phyloP scores from a whole-genome alignment of 2,329 filamentous ascomycete genomes.

The Phialophora expanda region DNA sequence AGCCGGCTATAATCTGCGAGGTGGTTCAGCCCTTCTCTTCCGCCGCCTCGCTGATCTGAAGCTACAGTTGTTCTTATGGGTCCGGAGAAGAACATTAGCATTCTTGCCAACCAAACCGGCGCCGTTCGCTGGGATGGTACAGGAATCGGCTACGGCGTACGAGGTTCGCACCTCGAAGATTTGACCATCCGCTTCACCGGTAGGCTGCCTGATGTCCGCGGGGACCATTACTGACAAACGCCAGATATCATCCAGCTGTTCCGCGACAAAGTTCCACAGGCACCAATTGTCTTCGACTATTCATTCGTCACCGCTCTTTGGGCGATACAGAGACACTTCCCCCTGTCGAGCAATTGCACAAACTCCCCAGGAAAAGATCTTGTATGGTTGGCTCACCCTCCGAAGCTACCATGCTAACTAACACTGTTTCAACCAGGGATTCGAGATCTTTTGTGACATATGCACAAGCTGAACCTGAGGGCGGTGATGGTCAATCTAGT shows the following conservation, averaged over 20 bases:
- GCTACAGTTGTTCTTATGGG: conserved; percentile 21
- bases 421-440: conserved; percentile 11
- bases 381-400: not conserved
- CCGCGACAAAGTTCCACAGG: conserved; percentile 13
- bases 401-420: not conserved
- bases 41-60: not conserved
- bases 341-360: conserved; percentile 25
- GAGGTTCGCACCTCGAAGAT: conserved; percentile 19
- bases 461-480: conserved; percentile 3
- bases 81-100: conserved; percentile 19
- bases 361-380: conserved; percentile 25
- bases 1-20: conserved; percentile 29
- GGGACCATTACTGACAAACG: not conserved
- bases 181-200: conserved; percentile 23
- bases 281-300: conserved; percentile 21
- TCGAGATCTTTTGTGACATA: conserved; percentile 21
- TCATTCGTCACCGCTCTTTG: conserved; percentile 16
- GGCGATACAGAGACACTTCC: conserved; percentile 23
- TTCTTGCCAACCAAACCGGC: conserved; percentile 14
- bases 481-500: not conserved
- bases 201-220: not conserved
- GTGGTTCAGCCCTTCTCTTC: conserved; percentile 2
- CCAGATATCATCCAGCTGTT: conserved; percentile 26
- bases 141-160: conserved; percentile 25
- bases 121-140: conserved; percentile 25